Base-by-base conservation (phyloP, 768 basidiomycete species). In the Phanerodontia chrysosporium region DNA sequence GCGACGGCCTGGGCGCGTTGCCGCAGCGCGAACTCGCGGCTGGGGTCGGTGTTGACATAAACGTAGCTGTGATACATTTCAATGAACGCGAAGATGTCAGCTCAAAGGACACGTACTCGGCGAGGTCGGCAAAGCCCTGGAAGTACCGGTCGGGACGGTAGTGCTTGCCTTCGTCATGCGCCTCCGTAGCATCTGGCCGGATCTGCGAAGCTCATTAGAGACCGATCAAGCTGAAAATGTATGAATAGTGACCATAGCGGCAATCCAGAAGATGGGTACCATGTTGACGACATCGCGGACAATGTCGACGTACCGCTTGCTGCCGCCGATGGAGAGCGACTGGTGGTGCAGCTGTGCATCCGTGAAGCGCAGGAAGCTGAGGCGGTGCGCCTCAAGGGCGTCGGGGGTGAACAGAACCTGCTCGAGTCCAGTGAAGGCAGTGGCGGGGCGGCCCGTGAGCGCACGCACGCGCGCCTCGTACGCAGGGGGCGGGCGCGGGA, bases 271-370 rank as follows among this genome's bases (percentile, higher is more conserved):
- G 1, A 73, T 60, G 18, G 70, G 65, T 13, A 69, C 68, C 18
- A 73, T 48, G 49, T 73, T 72, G 57, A 69, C 57, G 6, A 75
- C 72, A 51, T 73, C 69, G 14, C 67, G 54, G 9, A 74, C 73
- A 36, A 75, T 65, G 52, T 76, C 70, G 30, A 75, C 48, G 32
- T 56, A 61, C 13, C 56, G 51, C 13, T 45, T 45, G 36, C 61
- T 58, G 27, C 55, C 51, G 16, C 61, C 65, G 46, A 64, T 22
- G 6, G 46, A 5, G 22, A 48, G 46, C 2, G 28, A 29, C 49
- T 51, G 28, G 18, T 42, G 30, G 35, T 24, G 21, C 18, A 53
- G 14, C 35, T 39, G 52, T 12, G 32, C 32, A 21, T 42, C 52
- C 32, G 52, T 35, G 35, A 53, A 39, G 24, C 52, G 52, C 35